Evolutionary conservation across 179 eudicot genomes (phyloP), one percentile per base, ranked within the genome.

Genomic region (Beta macrorhiza): DNA sequence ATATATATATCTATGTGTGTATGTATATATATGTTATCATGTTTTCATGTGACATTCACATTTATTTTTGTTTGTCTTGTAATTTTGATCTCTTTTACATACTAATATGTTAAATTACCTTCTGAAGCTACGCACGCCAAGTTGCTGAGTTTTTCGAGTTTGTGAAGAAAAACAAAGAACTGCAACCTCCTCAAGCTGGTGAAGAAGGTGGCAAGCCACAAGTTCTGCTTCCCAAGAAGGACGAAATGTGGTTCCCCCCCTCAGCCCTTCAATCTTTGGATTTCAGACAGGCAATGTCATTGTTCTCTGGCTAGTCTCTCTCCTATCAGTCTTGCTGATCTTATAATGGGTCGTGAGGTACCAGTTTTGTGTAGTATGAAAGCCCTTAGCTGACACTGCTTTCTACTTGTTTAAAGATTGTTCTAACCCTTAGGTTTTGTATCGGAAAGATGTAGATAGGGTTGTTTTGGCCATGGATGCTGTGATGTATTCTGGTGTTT

Each of bases 141-240:
- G 99, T 95, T 76, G 94, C 99, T 0, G 92, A 95, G 86, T 95
- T 95, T 74, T 95, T 95, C 71, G 92, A 92, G 84, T 93, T 91
- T 75, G 99, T 95, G 90, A 93, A 95, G 95, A 91, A 84, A 69
- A 89, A 89, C 86, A 90, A 92, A 74, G 98, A 95, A 87, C 88
- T 82, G 37, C 78, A 84, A 22, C 78, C 83, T 70, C 78, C 88
- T 9, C 83, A 78, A 83, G 79, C 65, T 19, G 83, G 84, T 56
- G 85, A 85, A 77, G 85, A 32, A 71, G 72, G 69, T 19, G 71
- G 81, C 74, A 85, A 80, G 70, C 86, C 86, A 22, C 91, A 82
- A 65, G 85, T 90, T 16, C 6, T 90, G 70, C 80, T 90, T 51
- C 94, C 97, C 57, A 83, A 84, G 32, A 65, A 86, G 12, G 88